Evolutionary conservation across 345 rosid genomes (phyloP), one percentile per base, ranked within the genome.

Genomic region (Sonneratia caseolaris): DNA sequence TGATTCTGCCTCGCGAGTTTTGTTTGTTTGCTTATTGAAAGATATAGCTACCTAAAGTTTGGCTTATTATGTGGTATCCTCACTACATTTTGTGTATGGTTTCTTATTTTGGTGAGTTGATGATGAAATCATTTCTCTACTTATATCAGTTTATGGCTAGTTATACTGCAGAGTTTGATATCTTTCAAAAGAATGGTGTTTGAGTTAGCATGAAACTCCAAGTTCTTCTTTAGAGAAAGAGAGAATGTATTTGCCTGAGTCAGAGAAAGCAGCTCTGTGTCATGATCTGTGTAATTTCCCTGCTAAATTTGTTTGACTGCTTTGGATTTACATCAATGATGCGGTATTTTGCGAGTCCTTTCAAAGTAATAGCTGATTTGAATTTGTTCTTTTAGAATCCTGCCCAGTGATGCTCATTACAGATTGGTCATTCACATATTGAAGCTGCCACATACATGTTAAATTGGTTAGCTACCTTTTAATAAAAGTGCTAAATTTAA

Each of bases 211-310:
- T 53, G 59, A 53, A 7, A 22, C 21, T 16, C n/a, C 2, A 53
- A 53, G 59, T 3, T 53, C 18, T 53, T 53, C 7, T 53, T 73
- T 84, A 37, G 84, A 89, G 27, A 2, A 11, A 27, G 27, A 4
- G 18, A 35, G 38, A 62, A 62, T 27, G 5, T 62, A 11, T 27
- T 57, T 27, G 18, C 27, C 32, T 9, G 4, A 10, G 37, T 1
- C 71, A 85, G 87, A 64, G 91, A 87, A 1, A 61, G 35, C 10
- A 2, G 37, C 12, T 13, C 37, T 61, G 38, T 32, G 37, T 61
- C 15, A 8, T 61, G 66, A 61, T 61, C 37, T 27, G 37, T 8
- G 3, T 24, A 32, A 32, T 10, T 16, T 10, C 6, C 9, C 70
- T 4, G 18, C 16, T 8, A 2, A 13, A 61, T 61, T 32, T 61